Percentiles rank a stretch among this genome's conserved stretches.
These are phyloP conservation scores for Candida tetrigidarum DNA, from an alignment of 1,139 yeast species.

Conservation along the genomic window DNA sequence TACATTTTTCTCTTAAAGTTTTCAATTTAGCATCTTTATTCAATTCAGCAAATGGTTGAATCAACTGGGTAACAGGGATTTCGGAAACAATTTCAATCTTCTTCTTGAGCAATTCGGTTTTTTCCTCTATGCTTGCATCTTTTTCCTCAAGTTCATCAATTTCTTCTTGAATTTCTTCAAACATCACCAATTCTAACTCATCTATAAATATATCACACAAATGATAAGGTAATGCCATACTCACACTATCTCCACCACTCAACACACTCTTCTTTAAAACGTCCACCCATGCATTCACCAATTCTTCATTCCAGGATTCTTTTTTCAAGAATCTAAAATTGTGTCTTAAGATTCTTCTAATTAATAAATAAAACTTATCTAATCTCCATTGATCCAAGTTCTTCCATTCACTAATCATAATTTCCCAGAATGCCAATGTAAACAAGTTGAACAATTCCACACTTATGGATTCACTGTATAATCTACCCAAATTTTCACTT, in stretches of 20 bases:
- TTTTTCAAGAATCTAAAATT: constrained; percentile 59
- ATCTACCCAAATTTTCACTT: constrained; percentile 71
- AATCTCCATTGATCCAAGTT: constrained; percentile 82
- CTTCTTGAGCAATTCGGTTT: constrained; percentile 26
- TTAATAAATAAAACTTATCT: constrained; percentile 81
- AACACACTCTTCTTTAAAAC: constrained; percentile 50
- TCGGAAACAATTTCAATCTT: constrained; percentile 38
- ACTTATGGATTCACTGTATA: constrained; percentile 52
- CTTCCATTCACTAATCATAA: constrained; percentile 84
- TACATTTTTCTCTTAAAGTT: constrained; percentile 67
- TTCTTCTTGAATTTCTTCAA: constrained; percentile 49
- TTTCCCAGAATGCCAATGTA: constrained; percentile 79
- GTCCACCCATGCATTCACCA: constrained; percentile 51
- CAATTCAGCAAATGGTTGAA: constrained; percentile 63
- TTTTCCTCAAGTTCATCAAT: constrained; percentile 37
- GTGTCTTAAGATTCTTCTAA: constrained; percentile 76
- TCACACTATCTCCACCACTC: constrained; percentile 61
- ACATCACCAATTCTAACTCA: constrained; percentile 73
- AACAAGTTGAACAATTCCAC: constrained; percentile 38
- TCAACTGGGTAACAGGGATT: constrained; percentile 58
- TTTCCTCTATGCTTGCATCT: constrained; percentile 27
- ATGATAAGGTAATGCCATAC: constrained; percentile 84
- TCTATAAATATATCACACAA: constrained; percentile 83
- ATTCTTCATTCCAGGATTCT: constrained; percentile 58
- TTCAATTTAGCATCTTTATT: constrained; percentile 56